Evolutionary conservation across 306 rosid species (phyloP), one percentile per base, ranked within the genome.

Genomic region (Ormosia semicastrata): DNA sequence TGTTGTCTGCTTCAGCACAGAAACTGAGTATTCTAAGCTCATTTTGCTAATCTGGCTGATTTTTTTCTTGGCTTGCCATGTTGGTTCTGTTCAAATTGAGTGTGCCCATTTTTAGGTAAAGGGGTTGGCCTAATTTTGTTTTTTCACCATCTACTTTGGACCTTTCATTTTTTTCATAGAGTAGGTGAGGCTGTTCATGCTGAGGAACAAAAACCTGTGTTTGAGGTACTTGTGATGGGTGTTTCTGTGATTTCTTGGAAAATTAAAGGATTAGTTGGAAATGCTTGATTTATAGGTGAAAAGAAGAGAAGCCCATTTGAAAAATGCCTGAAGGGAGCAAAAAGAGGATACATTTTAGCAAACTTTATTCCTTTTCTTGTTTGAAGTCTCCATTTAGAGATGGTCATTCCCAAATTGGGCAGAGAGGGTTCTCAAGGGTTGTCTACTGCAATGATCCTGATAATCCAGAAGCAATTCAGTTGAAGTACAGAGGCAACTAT

Each of bases 361-460:
- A 89, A 30, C 73, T 94, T 43, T 94, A 91, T 58, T 81, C 90
- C 6, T 92, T 92, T 86, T 82, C 91, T 4, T 92, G 98, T 80
- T 32, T 91, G 6, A 83, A 82, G 13, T 78, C 94, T 7, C 11
- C 83, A 3, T 78, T 70, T 24, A 53, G 76, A 52, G 90, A 85
- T 18, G 82, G 70, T 6, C 94, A 90, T 86, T 75, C 90, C 12
- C 94, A 91, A 74, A 91, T 90, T 76, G 98, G 97, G 78, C 67
- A 75, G 52, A 89, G 76, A 62, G 96, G 97, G 64, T 94, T 75
- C 85, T 88, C 94, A 9, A 88, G 98, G 81, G 82, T 91, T 40
- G 93, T 94, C 14, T 54, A 88, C 52, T 92, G 97, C 65, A 94
- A 94, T 58, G 96, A 92, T 30, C 86, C 89, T 7, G 91, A 88